Evolutionary conservation across 2,329 filamentous ascomycete species (phyloP), one percentile per base, ranked within the genome.

Genomic region (Bertia moriformis): DNA sequence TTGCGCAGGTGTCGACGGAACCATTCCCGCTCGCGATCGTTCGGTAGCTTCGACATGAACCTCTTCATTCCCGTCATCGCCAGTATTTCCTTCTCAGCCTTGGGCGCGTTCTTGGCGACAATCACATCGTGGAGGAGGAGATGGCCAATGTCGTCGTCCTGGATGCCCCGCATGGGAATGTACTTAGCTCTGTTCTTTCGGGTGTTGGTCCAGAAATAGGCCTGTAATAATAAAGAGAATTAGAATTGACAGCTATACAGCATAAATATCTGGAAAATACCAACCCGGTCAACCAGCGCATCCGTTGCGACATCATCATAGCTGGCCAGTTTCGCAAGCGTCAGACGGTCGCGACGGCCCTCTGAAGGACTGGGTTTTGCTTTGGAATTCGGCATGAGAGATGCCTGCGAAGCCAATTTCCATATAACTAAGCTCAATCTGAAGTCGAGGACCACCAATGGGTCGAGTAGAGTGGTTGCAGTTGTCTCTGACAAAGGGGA

Each of bases 221-320:
- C 74, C 79, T 83, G 24, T 29, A 29, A n/a, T n/a, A 29, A n/a
- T n/a, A 29, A 10, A 29, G 24, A 29, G 24, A 29, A 10, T 42
- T 37, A 44, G 40, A 40, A 41, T 18, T 18, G 38, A 7, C 20
- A 39, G 40, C 5, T 10, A 10, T 14, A 14, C 40, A n/a, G 39
- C 13, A 40, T 22, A 38, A 19, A 14, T 17, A 29, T 4, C 35
- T 14, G 30, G 19, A 27, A 7, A 4, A 33, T 18, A 13, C 35
- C 14, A 60, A 83, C 79, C 53, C 77, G 74, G 58, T 85, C 80
- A 43, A 84, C 72, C 42, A 85, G 69, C 49, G 78, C 75, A 64
- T 85, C 80, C 22, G 80, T 84, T 44, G 80, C 66, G 45, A 83
- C 64, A 57, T 85, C 80, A 58, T 85, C 80, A 58, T 83, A 83